These are phyloP conservation scores for Capronia americana DNA, from an alignment of 2,329 filamentous ascomycete species.

Conservation along the genomic window DNA sequence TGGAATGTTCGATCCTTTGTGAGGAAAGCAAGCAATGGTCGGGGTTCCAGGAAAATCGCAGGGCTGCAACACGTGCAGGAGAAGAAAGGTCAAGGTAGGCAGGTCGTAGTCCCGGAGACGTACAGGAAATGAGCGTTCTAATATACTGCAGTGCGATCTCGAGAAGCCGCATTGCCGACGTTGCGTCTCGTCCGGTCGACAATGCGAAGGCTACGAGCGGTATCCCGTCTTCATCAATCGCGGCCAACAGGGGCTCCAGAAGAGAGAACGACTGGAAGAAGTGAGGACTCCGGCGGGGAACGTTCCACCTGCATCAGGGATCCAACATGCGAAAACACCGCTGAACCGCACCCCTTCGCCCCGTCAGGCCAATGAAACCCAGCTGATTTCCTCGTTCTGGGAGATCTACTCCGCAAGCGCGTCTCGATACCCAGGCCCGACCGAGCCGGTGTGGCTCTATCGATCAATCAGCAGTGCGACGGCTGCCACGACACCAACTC, in stretches of 20 bases:
- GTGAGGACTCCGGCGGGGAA: neutral
- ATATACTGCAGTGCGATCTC: conserved; percentile 22
- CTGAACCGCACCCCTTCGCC: neutral
- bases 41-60: conserved; percentile 22
- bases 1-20: neutral
- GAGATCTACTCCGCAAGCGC: conserved; percentile 13
- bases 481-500: neutral
- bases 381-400: conserved; percentile 23
- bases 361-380: conserved; percentile 13
- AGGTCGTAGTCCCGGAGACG: neutral
- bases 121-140: neutral
- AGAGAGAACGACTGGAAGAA: conserved; percentile 23
- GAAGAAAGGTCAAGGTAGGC: conserved; percentile 24
- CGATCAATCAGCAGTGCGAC: conserved; percentile 6
- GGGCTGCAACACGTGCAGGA: conserved; percentile 28
- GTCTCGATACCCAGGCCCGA: neutral
- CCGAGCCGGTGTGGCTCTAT: conserved; percentile 16
- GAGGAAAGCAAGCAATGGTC: conserved; percentile 11
- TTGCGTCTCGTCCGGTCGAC: conserved; percentile 12
- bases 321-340: neutral
- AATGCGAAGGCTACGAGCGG: conserved; percentile 25
- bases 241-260: conserved; percentile 20
- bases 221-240: conserved; percentile 31
- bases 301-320: neutral
- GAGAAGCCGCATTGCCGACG: conserved; percentile 18